These are phyloP conservation scores for Solanum arcanum DNA, from an alignment of 257 asterid genomes.

Conservation along the genomic window DNA sequence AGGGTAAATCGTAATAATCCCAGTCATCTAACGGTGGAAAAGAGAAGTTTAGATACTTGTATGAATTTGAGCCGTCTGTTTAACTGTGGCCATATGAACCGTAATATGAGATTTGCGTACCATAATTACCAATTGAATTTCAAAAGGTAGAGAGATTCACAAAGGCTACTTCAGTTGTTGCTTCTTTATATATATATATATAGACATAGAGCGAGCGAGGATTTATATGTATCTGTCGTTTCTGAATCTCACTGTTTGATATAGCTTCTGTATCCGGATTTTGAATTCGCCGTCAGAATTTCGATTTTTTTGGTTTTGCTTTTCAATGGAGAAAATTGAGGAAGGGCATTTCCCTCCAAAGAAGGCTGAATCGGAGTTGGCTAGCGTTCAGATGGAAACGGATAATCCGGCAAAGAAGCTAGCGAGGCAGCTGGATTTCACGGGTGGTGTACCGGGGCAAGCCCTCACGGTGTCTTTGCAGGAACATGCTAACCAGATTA, in stretches of 20 bases:
- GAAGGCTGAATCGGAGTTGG: slow-evolving; percentile 38
- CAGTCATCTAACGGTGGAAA: neutral
- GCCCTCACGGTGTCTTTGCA: slow-evolving; percentile 12
- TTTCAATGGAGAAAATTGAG: slow-evolving; percentile 65
- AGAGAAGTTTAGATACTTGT: neutral
- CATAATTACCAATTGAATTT: slow-evolving; percentile 59
- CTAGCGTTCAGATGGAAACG: neutral
- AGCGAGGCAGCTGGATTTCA: slow-evolving; percentile 94
- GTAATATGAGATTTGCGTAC: slow-evolving; percentile 38
- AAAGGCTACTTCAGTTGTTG: neutral
- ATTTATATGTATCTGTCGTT: neutral
- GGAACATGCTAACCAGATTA: slow-evolving; percentile 18
- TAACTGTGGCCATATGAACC: neutral
- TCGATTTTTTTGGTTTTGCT: neutral
- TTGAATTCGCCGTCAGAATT: neutral
- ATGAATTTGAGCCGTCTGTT: slow-evolving; percentile 50
- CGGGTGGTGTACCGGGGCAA: slow-evolving; percentile 5
- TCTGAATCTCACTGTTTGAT: neutral
- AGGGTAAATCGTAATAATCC: neutral
- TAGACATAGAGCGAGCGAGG: neutral
- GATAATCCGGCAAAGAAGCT: slow-evolving; percentile 77
- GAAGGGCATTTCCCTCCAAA: slow-evolving; percentile 68
- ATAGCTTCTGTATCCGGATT: neutral
- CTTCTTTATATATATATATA: neutral
- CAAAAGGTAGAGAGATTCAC: slow-evolving; percentile 57